Percentiles rank a stretch among this genome's conserved stretches.
Evolutionary conservation across 495 filamentous ascomycete genomes (phyloP).

Genomic region (Oleoguttula mirabilis): DNA sequence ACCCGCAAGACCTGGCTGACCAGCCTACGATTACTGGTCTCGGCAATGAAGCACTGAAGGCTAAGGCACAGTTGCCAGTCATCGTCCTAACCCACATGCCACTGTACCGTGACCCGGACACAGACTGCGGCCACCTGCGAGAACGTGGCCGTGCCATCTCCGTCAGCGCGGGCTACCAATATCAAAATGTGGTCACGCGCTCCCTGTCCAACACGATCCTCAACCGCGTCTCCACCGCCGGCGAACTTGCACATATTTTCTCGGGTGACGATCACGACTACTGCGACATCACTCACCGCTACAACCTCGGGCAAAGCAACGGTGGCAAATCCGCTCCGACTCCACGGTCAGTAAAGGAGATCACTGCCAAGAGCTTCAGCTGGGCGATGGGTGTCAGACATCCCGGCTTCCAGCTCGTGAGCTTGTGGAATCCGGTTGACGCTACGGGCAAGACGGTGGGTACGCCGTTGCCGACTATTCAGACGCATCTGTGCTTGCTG

Average conservation of each 20-base stretch:
- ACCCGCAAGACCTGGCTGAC: conserved; percentile 12
- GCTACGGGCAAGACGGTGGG: conserved; percentile 44
- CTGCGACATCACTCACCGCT: conserved; percentile 71
- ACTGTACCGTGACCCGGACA: conserved; percentile 65
- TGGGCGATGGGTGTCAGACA: conserved; percentile 94
- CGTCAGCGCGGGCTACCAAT: conserved; percentile 73
- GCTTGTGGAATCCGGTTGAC: conserved; percentile 82
- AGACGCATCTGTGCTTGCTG: conserved; percentile 82
- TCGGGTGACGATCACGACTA: conserved; percentile 98
- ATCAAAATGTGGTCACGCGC: conserved; percentile 81
- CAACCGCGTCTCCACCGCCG: conserved; percentile 42
- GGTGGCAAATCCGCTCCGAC: conserved; percentile 33
- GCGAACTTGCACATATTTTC: conserved; percentile 69
- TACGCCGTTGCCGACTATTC: conserved; percentile 45
- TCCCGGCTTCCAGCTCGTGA: conserved; percentile 79
- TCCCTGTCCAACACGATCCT: conserved; percentile 61
- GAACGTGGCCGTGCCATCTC: conserved; percentile 69
- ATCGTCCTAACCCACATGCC: conserved; percentile 90
- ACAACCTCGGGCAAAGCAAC: conserved; percentile 32
- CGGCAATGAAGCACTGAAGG: background rate
- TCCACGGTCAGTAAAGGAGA: conserved; percentile 45
- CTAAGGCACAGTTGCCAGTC: conserved; percentile 44
- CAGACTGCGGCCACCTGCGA: conserved; percentile 57
- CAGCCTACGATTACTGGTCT: background rate
- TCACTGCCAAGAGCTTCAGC: conserved; percentile 85